Evolutionary conservation across 345 rosid species (phyloP).

Genomic region (Populus deltoides): DNA sequence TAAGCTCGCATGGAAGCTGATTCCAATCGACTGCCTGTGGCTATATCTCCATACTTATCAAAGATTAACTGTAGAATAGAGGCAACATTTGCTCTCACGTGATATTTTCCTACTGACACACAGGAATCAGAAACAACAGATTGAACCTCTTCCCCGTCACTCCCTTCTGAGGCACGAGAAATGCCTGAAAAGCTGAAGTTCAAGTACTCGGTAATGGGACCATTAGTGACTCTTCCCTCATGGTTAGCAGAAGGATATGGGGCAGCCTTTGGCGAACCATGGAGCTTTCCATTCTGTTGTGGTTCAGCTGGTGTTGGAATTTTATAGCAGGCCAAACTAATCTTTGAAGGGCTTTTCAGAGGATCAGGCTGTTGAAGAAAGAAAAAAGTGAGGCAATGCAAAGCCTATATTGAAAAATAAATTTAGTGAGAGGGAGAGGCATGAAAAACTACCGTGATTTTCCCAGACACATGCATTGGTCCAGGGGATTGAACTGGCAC

Average conservation of each 20-base stretch:
- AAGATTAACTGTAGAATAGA: slow-evolving; percentile 52
- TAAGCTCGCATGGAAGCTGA: slow-evolving; percentile 66
- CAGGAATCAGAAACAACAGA: slow-evolving; percentile 64
- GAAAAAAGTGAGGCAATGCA: not conserved
- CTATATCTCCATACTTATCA: slow-evolving; percentile 72
- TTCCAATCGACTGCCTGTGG: slow-evolving; percentile 63
- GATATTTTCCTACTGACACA: slow-evolving; percentile 69
- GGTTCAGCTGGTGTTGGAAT: slow-evolving; percentile 16
- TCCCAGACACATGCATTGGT: slow-evolving; percentile 26
- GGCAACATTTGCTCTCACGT: slow-evolving; percentile 53
- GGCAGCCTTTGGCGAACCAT: slow-evolving; percentile 11
- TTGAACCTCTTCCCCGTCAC: slow-evolving; percentile 49
- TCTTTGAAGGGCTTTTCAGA: slow-evolving; percentile 21
- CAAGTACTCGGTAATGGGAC: slow-evolving; percentile 17
- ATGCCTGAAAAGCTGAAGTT: slow-evolving; percentile 46
- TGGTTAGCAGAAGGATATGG: slow-evolving; percentile 12
- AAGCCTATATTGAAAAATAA: not conserved
- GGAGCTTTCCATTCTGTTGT: slow-evolving; percentile 25
- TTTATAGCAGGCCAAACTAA: slow-evolving; percentile 18
- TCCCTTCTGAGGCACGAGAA: slow-evolving; percentile 33
- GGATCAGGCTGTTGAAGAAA: slow-evolving; percentile 25
- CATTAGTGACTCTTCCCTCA: slow-evolving; percentile 12
- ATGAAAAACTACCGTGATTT: slow-evolving; percentile 14
- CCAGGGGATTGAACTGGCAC: slow-evolving; percentile 32
- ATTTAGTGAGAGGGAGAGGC: not conserved